Base-by-base conservation (phyloP, 345 rosid species). In the Lumnitzera racemosa region DNA sequence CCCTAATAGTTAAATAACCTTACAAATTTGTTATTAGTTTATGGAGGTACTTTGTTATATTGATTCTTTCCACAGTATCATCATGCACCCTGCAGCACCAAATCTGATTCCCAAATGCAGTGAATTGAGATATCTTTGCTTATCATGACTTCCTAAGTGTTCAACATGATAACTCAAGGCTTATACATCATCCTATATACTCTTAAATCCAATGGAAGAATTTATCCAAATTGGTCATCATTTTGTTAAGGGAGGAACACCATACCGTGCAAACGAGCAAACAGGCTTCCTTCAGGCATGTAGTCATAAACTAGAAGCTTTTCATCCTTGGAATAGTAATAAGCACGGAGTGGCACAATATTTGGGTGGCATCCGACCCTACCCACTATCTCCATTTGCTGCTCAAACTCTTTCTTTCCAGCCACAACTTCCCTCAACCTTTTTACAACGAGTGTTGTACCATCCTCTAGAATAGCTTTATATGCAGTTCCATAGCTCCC, bases 401-500 rank as follows among this genome's bases (percentile, higher is more conserved):
- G 91, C 72, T 89, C 96, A 20, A 86, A 89, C 55, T 86, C 96
- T 72, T 71, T 86, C 72, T 79, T 89, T 43, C 84, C 86, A 0
- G 73, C 91, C 55, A 67, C 71, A 24, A 86, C 86, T 78, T 89
- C 96, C 81, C 81, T 84, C 76, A 89, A 71, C 66, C 95, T 76
- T 75, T 86, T 89, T 61, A 89, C 95, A 15, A 84, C 96, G 2
- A 89, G 83, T 0, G 85, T 77, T 11, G 95, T 89, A 24, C 83
- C 83, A 6, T 89, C 95, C 64, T 89, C 96, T 59, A 89, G 70
- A 13, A 80, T 75, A 4, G 95, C 96, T 66, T 87, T 89, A 49
- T 89, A 89, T 4, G 96, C 80, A 0, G 95, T 84, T 47, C 96
- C 96, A 2, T 75, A 84, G 56, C 86, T 86, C 41, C 96, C 96